Evolutionary conservation across 2,329 filamentous ascomycete species (phyloP), one percentile per base, ranked within the genome.

Genomic region (Venturia aucupariae): DNA sequence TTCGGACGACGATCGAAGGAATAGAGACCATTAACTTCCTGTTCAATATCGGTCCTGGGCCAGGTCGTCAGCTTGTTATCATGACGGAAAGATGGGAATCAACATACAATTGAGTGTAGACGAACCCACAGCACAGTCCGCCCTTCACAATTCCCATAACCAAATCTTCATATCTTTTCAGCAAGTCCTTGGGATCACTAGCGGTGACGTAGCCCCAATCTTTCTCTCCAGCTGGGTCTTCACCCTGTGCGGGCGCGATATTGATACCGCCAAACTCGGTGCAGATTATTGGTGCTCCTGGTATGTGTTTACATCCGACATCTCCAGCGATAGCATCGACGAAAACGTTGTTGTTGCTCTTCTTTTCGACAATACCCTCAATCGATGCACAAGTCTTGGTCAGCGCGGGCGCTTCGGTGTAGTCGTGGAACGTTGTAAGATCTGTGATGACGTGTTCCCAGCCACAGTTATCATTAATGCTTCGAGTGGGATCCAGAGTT

Each of bases 201-300:
- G 86, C 86, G 0, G 86, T 89, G 0, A 85, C 89, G 69, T 89
- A 89, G 0, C 86, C 86, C 86, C 86, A 89, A 64, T 86, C 82
- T 5, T 80, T 75, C 11, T 79, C 79, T 0, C 79, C 75, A 0
- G 74, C 75, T 3, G 64, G 69, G 6, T 61, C 63, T 22, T 69
- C 67, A 30, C 74, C 73, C 51, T 78, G 77, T 0, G 77, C 73
- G 0, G 80, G 78, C 0, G 83, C 82, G 68, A 89, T 87, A 69
- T 88, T 89, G 51, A 89, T 83, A 3, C 86, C 86, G 2, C 86
- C 86, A 67, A 88, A 88, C 69, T 89, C 86, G 2, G 83, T 85
- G 72, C 85, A 87, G 67, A 89, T 81, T 42, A 89, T 79, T 0
- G 86, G 86, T 0, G 84, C 83, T 0, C 81, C 82, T 0, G 77